Conservation (phyloP, 1,284 basidiomycete species). For the Somion occarium region DNA sequence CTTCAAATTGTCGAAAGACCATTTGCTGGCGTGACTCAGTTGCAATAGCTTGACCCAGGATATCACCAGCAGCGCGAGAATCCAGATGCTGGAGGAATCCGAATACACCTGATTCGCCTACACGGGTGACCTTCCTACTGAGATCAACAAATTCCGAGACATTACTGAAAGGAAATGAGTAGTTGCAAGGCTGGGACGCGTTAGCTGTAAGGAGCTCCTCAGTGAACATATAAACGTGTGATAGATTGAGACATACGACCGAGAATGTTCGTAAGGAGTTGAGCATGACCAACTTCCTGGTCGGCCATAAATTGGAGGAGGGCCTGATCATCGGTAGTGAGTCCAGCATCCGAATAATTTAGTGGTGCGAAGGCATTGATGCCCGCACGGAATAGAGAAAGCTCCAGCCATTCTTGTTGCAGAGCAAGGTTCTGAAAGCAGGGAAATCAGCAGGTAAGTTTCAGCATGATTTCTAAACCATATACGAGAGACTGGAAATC, state of each 20-base stretch:
- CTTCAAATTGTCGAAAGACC: conserved; percentile 62
- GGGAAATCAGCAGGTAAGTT: neutral
- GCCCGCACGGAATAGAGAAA: conserved; percentile 61
- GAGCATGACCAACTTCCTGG: conserved; percentile 54
- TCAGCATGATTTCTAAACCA: neutral
- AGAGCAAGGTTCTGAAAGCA: conserved; percentile 42
- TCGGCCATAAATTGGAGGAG: conserved; percentile 56
- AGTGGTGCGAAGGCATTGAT: conserved; percentile 46
- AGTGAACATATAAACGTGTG: neutral
- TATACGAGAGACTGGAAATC: conserved; percentile 2
- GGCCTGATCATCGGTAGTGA: conserved; percentile 48
- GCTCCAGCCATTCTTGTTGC: conserved; percentile 60
- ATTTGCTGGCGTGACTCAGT: conserved; percentile 69
- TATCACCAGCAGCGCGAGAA: conserved; percentile 48
- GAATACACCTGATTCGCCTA: conserved; percentile 60
- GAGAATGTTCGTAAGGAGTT: conserved; percentile 45
- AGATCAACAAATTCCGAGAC: conserved; percentile 63
- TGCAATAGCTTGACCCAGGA: conserved; percentile 56
- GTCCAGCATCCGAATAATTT: conserved; percentile 54
- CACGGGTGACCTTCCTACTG: conserved; percentile 49
- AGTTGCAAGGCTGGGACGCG: conserved; percentile 52
- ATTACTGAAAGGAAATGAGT: conserved; percentile 54
- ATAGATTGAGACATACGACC: conserved; percentile 17
- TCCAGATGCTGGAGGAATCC: conserved; percentile 62
- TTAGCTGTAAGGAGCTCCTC: conserved; percentile 4